phyloP scores from a whole-genome alignment of 2,329 filamentous ascomycete genomes.

The Epichloe bromicola region DNA sequence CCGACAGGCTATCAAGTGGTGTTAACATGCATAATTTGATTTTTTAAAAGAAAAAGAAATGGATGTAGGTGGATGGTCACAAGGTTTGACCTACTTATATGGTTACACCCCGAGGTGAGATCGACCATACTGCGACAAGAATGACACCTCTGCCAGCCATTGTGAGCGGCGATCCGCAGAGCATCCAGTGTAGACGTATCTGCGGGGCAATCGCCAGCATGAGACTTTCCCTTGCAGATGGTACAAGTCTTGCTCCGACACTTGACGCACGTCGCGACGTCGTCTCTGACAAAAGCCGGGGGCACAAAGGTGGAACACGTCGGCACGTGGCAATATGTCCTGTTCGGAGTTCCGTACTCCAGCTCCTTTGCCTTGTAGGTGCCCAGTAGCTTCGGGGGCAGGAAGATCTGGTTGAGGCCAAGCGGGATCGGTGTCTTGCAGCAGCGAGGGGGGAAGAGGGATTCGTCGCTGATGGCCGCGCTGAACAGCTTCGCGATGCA shows the following conservation, averaged over 20 bases:
- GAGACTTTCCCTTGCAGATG: conserved; percentile 33
- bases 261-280: conserved; percentile 26
- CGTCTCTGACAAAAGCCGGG: conserved; percentile 14
- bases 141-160: conserved; percentile 39
- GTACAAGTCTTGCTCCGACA: conserved; percentile 35
- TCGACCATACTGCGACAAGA: conserved; percentile 35
- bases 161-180: conserved; percentile 24
- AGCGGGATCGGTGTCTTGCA: conserved; percentile 31
- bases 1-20: conserved; percentile 23
- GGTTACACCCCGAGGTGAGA: conserved; percentile 36
- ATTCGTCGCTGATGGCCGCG: conserved; percentile 31
- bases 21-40: neutral
- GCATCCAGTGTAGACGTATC: conserved; percentile 28
- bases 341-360: conserved; percentile 34
- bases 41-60: neutral
- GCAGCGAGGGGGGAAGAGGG: conserved; percentile 44
- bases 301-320: conserved; percentile 36
- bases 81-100: conserved; percentile 36
- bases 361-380: conserved; percentile 30
- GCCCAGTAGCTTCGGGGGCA: conserved; percentile 21
- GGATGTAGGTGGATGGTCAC: neutral
- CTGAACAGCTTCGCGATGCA: conserved; percentile 36
- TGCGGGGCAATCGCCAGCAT: conserved; percentile 33
- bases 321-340: conserved; percentile 35
- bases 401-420: conserved; percentile 17